These are phyloP conservation scores for Nannizziopsis arthrosporioides DNA, from an alignment of 2,329 filamentous ascomycete species.

Conservation along the genomic window DNA sequence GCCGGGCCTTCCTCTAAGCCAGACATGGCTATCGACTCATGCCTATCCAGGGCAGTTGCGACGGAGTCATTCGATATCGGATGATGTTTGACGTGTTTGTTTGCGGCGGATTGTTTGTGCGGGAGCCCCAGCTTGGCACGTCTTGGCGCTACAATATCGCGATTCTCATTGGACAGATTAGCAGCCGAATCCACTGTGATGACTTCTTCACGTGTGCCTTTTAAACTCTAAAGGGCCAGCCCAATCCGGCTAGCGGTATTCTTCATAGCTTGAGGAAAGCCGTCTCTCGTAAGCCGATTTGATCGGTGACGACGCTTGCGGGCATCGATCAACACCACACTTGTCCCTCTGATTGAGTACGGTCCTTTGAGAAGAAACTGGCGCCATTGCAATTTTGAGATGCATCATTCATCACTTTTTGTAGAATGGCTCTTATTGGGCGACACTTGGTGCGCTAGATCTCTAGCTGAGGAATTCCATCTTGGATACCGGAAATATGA, in stretches of 20 bases:
- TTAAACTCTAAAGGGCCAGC: not conserved
- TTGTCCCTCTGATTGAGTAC: too few relatives aligned
- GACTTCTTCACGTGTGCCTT: not conserved
- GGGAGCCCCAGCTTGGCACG: slow-evolving; percentile 5
- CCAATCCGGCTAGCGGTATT: not conserved
- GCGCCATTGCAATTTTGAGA: too few relatives aligned
- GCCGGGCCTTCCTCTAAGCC: too few relatives aligned
- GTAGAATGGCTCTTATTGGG: too few relatives aligned
- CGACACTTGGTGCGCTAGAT: too few relatives aligned
- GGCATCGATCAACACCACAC: not conserved
- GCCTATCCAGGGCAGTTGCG: not conserved
- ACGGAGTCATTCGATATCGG: not conserved
- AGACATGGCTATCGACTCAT: not conserved
- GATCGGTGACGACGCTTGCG: not conserved
- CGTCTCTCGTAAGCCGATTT: not conserved
- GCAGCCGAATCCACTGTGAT: too few relatives aligned
- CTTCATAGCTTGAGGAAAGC: not conserved
- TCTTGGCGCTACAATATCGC: not conserved
- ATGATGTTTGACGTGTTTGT: not conserved
- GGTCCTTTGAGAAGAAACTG: too few relatives aligned
- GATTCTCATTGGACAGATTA: not conserved
- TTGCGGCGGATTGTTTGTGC: not conserved
- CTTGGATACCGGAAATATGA: too few relatives aligned
- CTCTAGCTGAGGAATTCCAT: too few relatives aligned
- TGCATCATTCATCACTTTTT: too few relatives aligned